A percentile compares a stretch with the other conserved stretches of the same genome.
Evolutionary conservation across 202 grass and related monocot genomes (phyloP).

Genomic region (Carex sylvatica): DNA sequence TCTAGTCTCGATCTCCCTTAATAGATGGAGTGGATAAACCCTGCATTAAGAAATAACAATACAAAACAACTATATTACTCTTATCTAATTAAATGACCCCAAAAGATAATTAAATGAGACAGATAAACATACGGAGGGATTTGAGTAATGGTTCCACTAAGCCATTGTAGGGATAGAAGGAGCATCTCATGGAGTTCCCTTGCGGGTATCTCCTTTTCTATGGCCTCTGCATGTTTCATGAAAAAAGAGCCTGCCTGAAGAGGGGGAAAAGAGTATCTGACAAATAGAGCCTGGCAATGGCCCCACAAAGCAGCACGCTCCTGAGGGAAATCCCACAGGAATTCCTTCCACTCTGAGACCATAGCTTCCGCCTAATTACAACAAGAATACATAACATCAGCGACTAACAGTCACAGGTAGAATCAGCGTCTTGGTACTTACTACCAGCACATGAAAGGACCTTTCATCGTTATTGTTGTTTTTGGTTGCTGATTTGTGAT

Average conservation of each 20-base stretch:
- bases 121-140: slow-evolving; percentile 67
- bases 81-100: not conserved
- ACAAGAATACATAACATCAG: not conserved
- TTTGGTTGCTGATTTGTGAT: not conserved
- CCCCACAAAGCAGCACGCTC: slow-evolving; percentile 96
- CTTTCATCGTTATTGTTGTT: not conserved
- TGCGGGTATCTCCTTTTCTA: slow-evolving; percentile 85
- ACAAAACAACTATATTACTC: slow-evolving; percentile 14
- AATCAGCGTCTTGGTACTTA: not conserved
- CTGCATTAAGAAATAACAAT: slow-evolving; percentile 38
- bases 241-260: slow-evolving; percentile 92
- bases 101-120: not conserved
- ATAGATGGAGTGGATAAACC: slow-evolving; percentile 92
- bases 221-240: slow-evolving; percentile 85
- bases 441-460: not conserved
- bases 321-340: slow-evolving; percentile 95
- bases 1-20: slow-evolving; percentile 94
- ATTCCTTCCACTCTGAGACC: slow-evolving; percentile 98
- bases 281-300: slow-evolving; percentile 87
- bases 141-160: slow-evolving; percentile 95
- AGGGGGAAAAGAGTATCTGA: slow-evolving; percentile 76
- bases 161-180: slow-evolving; percentile 86
- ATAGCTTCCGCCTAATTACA: slow-evolving; percentile 85
- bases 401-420: not conserved
- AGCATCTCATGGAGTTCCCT: slow-evolving; percentile 93